Evolutionary conservation across 1,284 basidiomycete genomes (phyloP).

Genomic region (Meira miltonrushii): DNA sequence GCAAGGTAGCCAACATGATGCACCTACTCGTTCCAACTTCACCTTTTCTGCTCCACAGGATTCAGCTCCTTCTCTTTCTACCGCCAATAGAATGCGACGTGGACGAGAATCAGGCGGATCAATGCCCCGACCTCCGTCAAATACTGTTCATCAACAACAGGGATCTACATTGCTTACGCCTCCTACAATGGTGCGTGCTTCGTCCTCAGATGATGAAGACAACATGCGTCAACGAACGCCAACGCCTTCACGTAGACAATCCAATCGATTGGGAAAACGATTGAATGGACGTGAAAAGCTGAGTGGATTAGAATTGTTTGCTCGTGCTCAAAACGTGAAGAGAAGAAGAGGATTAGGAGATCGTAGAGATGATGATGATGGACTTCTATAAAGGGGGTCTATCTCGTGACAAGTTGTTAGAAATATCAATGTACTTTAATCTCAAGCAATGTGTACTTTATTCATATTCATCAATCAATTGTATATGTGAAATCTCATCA

Average conservation of each 20-base stretch:
- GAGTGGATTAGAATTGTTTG: background rate
- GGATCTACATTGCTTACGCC: too few relatives aligned
- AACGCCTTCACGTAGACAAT: background rate
- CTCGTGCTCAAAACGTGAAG: background rate
- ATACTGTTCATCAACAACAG: too few relatives aligned
- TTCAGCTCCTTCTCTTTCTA: too few relatives aligned
- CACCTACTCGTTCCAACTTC: too few relatives aligned
- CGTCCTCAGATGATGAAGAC: too few relatives aligned
- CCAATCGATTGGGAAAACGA: background rate
- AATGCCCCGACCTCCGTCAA: too few relatives aligned
- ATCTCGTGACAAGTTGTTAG: background rate
- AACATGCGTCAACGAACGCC: background rate
- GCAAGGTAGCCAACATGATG: too few relatives aligned
- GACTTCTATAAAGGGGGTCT: background rate
- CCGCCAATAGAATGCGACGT: too few relatives aligned
- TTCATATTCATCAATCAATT: background rate
- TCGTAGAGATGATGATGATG: slow-evolving; percentile 1
- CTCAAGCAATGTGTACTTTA: background rate
- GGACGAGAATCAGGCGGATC: too few relatives aligned
- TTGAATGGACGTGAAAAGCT: background rate
- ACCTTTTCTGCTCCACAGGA: too few relatives aligned
- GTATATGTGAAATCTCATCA: background rate
- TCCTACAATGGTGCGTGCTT: too few relatives aligned
- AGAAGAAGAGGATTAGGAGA: slow-evolving; percentile 2
- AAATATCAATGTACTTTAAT: background rate